Evolutionary conservation across 108 stramenopile species (phyloP), one percentile per base, ranked within the genome.

Genomic region (Skeletonema potamos): DNA sequence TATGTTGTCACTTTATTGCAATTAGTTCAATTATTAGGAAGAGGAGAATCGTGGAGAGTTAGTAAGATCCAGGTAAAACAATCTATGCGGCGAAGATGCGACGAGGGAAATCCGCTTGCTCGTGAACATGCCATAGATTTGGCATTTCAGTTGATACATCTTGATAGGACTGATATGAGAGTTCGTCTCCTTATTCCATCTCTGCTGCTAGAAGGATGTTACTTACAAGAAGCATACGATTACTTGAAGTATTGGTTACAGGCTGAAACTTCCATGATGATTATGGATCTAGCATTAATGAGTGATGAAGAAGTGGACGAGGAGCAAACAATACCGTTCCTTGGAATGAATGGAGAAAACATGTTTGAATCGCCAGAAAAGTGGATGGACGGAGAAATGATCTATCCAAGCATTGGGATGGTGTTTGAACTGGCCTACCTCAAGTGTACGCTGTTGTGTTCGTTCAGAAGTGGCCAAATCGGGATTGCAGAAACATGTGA

Each of bases 361-460:
- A 64, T 68, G 55, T 12, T 65, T 29, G 79, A 81, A 72, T 58
- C 63, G 20, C 79, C 79, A 27, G 54, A 54, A 27, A 7, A 24
- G 29, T 81, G 79, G 79, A 76, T 76, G 64, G 79, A 81, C 36
- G 74, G 69, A 11, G 75, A 76, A 36, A 76, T 76, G 60, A 58
- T 81, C 26, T 81, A 81, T 41, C 72, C 79, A 22, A 76, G 79
- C 58, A 29, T 73, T 2, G 79, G 79, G n/a, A 81, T 74, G 72
- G 79, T 81, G 33, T 81, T 81, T 58, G 79, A 81, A 34, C 58
- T 81, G 43, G 79, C 79, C 8, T 76, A 64, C 54, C 43, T 81
- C 13, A 81, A 81, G 70, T 81, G 70, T 58, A 66, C 64, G 30
- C 44, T 81, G 34, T 56, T 81, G 6, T 60, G 69, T 6, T 65